Conservation (phyloP, 2,329 filamentous ascomycete species). For the Penicillium capsulatum region DNA sequence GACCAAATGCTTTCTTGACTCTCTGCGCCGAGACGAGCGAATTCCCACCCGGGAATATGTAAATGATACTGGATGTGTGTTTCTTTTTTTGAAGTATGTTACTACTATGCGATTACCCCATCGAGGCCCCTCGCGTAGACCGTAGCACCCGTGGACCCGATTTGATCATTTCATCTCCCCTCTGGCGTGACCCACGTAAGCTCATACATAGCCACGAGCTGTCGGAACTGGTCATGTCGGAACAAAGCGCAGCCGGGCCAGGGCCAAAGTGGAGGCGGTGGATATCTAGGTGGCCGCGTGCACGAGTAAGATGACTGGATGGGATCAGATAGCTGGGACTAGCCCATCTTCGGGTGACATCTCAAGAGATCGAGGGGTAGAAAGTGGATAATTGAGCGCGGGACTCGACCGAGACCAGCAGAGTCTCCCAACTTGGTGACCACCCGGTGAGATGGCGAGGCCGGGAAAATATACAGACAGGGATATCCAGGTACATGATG, state of each 20-base stretch:
- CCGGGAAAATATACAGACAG: no score
- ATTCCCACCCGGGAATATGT: conserved; percentile 35
- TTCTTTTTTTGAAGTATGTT: conserved; percentile 34
- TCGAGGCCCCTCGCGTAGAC: no score
- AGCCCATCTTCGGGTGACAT: conserved; percentile 19
- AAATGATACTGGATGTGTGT: conserved; percentile 42
- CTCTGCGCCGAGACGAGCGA: conserved; percentile 26
- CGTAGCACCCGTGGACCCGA: no score
- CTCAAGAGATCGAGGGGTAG: conserved; percentile 6
- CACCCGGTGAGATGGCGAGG: no score
- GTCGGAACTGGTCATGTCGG: conserved; percentile 2
- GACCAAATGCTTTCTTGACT: conserved; percentile 18
- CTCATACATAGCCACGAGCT: neutral
- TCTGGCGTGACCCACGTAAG: neutral
- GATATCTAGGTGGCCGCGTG: conserved; percentile 13
- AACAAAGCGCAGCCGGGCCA: conserved; percentile 10
- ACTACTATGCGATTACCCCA: conserved; percentile 14
- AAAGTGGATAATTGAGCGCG: no score
- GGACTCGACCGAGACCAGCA: no score
- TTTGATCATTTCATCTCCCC: no score
- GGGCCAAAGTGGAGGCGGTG: conserved; percentile 21
- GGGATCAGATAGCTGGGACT: conserved; percentile 26
- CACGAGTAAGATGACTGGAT: conserved; percentile 20
- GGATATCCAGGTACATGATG: no score
- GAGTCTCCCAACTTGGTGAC: no score